Evolutionary conservation across 1,284 basidiomycete species (phyloP).

Genomic region (Fomitiporia mediterranea): DNA sequence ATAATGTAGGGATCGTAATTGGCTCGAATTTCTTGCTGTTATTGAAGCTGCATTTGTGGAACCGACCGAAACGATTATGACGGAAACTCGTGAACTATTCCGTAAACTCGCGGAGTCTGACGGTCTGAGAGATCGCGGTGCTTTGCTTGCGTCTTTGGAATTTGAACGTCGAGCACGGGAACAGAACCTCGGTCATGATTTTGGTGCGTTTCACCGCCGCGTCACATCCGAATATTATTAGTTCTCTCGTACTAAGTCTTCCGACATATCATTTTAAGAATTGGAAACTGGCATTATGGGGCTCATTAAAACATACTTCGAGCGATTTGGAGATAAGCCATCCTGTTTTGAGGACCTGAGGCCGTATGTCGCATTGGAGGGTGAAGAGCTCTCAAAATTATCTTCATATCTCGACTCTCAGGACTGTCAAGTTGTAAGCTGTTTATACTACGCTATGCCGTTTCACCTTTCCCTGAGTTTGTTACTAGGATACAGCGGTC

Average conservation of each 20-base stretch:
- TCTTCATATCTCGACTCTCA: slow-evolving; percentile 48
- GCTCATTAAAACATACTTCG: slow-evolving; percentile 64
- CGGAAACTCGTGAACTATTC: slow-evolving; percentile 50
- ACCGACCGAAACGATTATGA: slow-evolving; percentile 28
- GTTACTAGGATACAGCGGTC: slow-evolving; percentile 38
- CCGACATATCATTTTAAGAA: slow-evolving; percentile 10
- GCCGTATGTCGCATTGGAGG: slow-evolving; percentile 52
- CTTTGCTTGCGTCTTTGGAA: slow-evolving; percentile 63
- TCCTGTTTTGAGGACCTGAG: slow-evolving; percentile 84
- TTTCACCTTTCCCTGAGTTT: slow-evolving; percentile 10
- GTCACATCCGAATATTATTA: no score
- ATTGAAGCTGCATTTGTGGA: slow-evolving; percentile 61
- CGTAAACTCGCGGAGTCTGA: slow-evolving; percentile 52
- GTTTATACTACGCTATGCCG: no score
- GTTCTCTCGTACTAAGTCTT: slow-evolving; percentile 5
- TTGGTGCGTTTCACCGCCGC: background rate
- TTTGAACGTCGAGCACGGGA: slow-evolving; percentile 55
- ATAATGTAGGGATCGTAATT: slow-evolving; percentile 74
- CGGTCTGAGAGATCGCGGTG: slow-evolving; percentile 67
- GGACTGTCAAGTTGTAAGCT: slow-evolving; percentile 47
- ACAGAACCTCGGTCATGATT: slow-evolving; percentile 31
- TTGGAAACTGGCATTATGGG: slow-evolving; percentile 35
- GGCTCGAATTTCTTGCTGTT: slow-evolving; percentile 75
- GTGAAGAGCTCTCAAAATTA: slow-evolving; percentile 47
- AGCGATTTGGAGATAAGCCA: slow-evolving; percentile 70